Evolutionary conservation across 768 basidiomycete species (phyloP), one percentile per base, ranked within the genome.

Genomic region (Lactarius akahatsu): DNA sequence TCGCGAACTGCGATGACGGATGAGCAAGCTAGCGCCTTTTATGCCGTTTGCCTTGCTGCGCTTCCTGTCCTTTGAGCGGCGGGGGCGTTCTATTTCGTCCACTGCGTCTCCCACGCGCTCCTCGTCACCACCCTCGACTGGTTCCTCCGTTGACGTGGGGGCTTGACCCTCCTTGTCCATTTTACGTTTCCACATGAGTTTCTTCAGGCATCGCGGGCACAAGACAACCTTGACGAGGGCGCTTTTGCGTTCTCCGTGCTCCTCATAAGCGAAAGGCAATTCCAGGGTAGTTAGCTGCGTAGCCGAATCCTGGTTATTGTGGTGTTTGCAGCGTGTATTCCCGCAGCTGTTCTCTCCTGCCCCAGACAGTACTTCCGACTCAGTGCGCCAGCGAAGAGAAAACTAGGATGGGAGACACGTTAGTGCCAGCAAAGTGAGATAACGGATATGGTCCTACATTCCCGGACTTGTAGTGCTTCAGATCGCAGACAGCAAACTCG

Each of bases 381-480:
- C 95, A 0, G 95, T 95, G 40, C 96, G 82, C 96, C 96, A 98
- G 16, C 96, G 88, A 5, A 98, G 82, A 0, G 94, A 87, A 74
- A 98, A 90, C 89, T 95, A 67, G 28, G 67, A 59, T 8, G 23
- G 5, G 23, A 55, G 11, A 20, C 3, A 30, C 32, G 38, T 63
- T 26, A 38, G 47, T 55, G 8, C 15, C 8, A 16, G 28, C 4
- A 57, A 45, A 32, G 6, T 43, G 26, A 52, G 45, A 20, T 15
- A 45, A 30, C 61, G 16, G 23, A 30, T 26, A n/a, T 34, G 7
- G 18, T 13, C 88, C 69, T 68, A 96, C 94, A 67, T 91, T 90
- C 18, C 93, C 92, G 0, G 90, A 87, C 78, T 94, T 97, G 81
- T 92, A 97, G 74, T 98, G 96, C 79, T 98, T 98, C 66, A 98